Evolutionary conservation across 1,284 basidiomycete genomes (phyloP).

Genomic region (Ceratobasidium sp.): DNA sequence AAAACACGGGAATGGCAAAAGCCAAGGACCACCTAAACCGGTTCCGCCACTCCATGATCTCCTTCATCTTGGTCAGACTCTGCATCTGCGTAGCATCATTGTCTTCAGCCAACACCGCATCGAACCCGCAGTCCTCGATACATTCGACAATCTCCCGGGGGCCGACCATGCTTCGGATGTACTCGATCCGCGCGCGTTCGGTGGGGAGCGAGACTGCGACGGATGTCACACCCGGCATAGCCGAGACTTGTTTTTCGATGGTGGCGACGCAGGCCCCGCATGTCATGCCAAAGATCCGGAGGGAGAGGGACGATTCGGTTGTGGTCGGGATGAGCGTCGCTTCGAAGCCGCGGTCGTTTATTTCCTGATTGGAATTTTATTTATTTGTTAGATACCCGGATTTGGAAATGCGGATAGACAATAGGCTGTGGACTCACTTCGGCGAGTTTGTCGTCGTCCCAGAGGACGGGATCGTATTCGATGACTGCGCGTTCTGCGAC

Average conservation of each 20-base stretch:
- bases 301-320: constrained; percentile 73
- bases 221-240: constrained; percentile 79
- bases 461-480: constrained; percentile 86
- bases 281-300: constrained; percentile 92
- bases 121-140: constrained; percentile 90
- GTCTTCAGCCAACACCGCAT: constrained; percentile 86
- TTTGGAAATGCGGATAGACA: not conserved
- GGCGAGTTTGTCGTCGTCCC: constrained; percentile 84
- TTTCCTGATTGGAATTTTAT: constrained; percentile 69
- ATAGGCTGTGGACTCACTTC: constrained; percentile 64
- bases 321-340: constrained; percentile 77
- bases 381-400: constrained; percentile 2
- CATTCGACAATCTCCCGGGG: constrained; percentile 88
- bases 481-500: constrained; percentile 93
- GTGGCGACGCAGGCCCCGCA: constrained; percentile 85
- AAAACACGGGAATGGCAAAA: constrained; percentile 94
- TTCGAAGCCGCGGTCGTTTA: constrained; percentile 93
- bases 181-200: constrained; percentile 80
- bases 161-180: constrained; percentile 80
- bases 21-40: constrained; percentile 81
- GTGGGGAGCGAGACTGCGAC: constrained; percentile 81
- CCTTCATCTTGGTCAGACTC: constrained; percentile 91
- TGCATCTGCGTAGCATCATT: constrained; percentile 89
- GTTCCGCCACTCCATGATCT: constrained; percentile 90
- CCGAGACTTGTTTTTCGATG: constrained; percentile 77